Conservation (phyloP, 768 basidiomycete genomes). For the Podaxis sp. region DNA sequence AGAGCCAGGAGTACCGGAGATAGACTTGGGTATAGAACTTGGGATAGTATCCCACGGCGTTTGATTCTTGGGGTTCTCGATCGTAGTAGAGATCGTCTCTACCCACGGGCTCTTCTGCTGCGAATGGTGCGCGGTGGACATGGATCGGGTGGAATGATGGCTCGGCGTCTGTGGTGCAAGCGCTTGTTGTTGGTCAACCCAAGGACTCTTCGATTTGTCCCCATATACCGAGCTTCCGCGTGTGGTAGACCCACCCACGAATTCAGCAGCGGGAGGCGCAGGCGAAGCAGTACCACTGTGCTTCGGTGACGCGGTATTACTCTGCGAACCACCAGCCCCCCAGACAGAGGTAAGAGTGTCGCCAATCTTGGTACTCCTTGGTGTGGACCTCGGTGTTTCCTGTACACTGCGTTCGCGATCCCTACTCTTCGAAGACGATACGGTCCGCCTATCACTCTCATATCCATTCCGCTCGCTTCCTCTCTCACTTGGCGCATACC, state of each 20-base stretch:
- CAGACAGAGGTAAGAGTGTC: slow-evolving; percentile 9
- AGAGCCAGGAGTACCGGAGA: background rate
- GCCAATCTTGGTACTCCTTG: slow-evolving; percentile 15
- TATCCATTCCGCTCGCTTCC: background rate
- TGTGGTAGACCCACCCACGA: background rate
- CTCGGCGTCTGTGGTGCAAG: background rate
- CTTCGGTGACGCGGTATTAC: background rate
- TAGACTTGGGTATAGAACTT: background rate
- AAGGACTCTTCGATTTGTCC: slow-evolving; percentile 1
- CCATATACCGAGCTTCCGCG: slow-evolving; percentile 4
- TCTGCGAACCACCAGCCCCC: slow-evolving; percentile 8
- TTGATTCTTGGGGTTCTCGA: slow-evolving; percentile 4
- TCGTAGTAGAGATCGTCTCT: slow-evolving; percentile 10
- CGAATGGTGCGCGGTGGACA: background rate
- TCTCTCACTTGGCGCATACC: slow-evolving; percentile 6
- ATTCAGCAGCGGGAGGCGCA: background rate
- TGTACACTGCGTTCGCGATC: slow-evolving; percentile 23
- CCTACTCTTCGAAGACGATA: slow-evolving; percentile 8
- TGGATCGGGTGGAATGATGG: background rate
- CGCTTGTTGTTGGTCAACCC: background rate
- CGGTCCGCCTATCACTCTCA: slow-evolving; percentile 7
- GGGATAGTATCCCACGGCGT: slow-evolving; percentile 6
- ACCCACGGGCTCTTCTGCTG: slow-evolving; percentile 7
- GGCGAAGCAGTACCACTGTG: background rate
- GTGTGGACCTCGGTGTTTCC: slow-evolving; percentile 27